phyloP scores from a whole-genome alignment of 2,329 filamentous ascomycete genomes.

The Pseudocercospora crystallina region DNA sequence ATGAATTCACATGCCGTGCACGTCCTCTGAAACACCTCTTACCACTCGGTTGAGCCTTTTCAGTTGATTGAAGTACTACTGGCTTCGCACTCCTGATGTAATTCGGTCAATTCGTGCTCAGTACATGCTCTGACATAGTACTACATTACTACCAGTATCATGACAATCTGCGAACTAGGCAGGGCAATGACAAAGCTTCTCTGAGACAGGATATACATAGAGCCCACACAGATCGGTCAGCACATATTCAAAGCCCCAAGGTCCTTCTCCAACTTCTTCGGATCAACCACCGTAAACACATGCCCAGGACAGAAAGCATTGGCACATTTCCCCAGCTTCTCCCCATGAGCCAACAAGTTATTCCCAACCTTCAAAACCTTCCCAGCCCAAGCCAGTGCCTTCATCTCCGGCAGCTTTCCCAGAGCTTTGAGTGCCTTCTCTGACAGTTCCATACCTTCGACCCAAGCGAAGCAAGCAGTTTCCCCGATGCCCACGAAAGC shows the following conservation, averaged over 20 bases:
- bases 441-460: neutral
- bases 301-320: neutral
- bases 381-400: neutral
- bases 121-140: too few species aligned
- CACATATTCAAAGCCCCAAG: neutral
- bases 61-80: too few species aligned
- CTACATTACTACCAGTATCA: too few species aligned
- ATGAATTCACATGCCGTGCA: too few species aligned
- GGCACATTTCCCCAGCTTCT: neutral
- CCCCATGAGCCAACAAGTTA: neutral
- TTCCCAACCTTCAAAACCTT: neutral
- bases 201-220: too few species aligned
- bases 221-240: too few species aligned
- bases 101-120: too few species aligned
- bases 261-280: neutral
- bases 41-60: too few species aligned
- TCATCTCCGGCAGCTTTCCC: neutral
- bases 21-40: too few species aligned
- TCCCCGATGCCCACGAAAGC: neutral
- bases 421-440: neutral
- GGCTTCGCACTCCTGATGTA: too few species aligned
- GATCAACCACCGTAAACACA: neutral
- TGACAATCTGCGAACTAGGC: too few species aligned
- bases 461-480: neutral
- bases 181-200: too few species aligned